These are phyloP conservation scores for Zychaea mexicana DNA, from an alignment of 371 early-diverging fungal genomes.

Conservation along the genomic window DNA sequence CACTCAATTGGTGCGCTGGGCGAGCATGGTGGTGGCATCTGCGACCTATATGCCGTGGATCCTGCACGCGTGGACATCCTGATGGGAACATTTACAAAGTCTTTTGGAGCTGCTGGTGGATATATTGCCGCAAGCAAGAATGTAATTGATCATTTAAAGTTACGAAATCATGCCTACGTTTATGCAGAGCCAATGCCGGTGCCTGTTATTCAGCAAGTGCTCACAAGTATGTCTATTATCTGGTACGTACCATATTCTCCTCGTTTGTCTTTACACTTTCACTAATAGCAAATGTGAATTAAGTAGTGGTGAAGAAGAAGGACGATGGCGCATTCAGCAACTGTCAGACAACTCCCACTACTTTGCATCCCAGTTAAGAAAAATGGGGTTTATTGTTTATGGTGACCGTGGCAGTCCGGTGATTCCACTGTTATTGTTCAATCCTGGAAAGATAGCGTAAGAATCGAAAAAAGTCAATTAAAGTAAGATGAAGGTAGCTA, in stretches of 20 bases:
- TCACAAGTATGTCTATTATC: constrained; percentile 84
- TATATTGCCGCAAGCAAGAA: constrained; percentile 86
- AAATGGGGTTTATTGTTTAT: constrained; percentile 95
- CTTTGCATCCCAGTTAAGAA: constrained; percentile 81
- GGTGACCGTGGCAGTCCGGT: constrained; percentile 97
- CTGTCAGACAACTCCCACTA: constrained; percentile 86
- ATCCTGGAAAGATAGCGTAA: constrained; percentile 94
- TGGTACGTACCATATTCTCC: constrained; percentile 15
- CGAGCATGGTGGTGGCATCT: constrained; percentile 91
- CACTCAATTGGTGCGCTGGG: constrained; percentile 98
- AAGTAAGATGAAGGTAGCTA: not conserved
- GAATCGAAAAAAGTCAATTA: constrained; percentile 1
- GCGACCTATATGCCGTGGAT: constrained; percentile 91
- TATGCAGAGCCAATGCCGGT: constrained; percentile 96
- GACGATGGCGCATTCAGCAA: constrained; percentile 84
- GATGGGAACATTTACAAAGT: constrained; percentile 99
- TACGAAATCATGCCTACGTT: constrained; percentile 80
- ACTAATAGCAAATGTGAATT: not conserved
- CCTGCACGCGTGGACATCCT: constrained; percentile 93
- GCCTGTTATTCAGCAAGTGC: constrained; percentile 89
- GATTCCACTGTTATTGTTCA: constrained; percentile 91
- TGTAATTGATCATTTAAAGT: constrained; percentile 86
- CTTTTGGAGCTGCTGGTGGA: constrained; percentile 98
- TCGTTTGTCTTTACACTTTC: not conserved
- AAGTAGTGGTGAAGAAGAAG: constrained; percentile 81